Base-by-base conservation (phyloP, 2,329 filamentous ascomycete species). In the Periconia sp. region DNA sequence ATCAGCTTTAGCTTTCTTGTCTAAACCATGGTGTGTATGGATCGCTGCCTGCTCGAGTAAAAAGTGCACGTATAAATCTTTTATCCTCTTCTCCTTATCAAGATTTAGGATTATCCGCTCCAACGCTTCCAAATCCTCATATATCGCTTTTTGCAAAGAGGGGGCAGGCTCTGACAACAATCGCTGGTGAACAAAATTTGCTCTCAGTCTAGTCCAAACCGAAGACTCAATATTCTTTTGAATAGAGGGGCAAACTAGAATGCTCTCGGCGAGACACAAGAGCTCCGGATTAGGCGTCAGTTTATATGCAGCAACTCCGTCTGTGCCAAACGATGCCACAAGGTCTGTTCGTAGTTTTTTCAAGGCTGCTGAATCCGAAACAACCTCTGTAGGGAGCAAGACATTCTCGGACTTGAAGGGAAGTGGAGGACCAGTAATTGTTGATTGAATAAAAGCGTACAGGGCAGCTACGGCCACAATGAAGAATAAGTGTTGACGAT, bases 391-490 rank as follows among this genome's bases (percentile, higher is more conserved):
- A 1, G 82, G 80, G 3, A 88, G 64, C 6, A 87, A 58, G 1
- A 76, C 58, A 13, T 80, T 74, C 3, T 80, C 75, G 2, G 82
- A 74, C 20, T 74, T 74, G 66, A 85, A 87, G 0, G 79, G 76
- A n/a, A 96, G 77, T 0, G 91, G 87, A 1, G 92, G 92, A 0
- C 92, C 92, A 3, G 92, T 96, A 50, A 95, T 89, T 69, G 91
- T 96, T 1, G 86, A 85, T 71, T 97, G 92, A 15, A 96, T 74
- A 69, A 96, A 97, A 11, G 87, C 84, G 66, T 91, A 83, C 11
- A 96, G 80, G 1, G 88, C 84, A 1, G 88, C 86, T 45, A 90
- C 76, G 10, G 85, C 90, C 33, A 89, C 77, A 43, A 84, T 76
- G 50, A 85, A 76, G 44, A 76, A 70, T 2, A 77, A 58, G 51